These are phyloP conservation scores for Hyphopichia wangnamkhiaoensis DNA, from an alignment of 1,139 yeast genomes.

Conservation along the genomic window DNA sequence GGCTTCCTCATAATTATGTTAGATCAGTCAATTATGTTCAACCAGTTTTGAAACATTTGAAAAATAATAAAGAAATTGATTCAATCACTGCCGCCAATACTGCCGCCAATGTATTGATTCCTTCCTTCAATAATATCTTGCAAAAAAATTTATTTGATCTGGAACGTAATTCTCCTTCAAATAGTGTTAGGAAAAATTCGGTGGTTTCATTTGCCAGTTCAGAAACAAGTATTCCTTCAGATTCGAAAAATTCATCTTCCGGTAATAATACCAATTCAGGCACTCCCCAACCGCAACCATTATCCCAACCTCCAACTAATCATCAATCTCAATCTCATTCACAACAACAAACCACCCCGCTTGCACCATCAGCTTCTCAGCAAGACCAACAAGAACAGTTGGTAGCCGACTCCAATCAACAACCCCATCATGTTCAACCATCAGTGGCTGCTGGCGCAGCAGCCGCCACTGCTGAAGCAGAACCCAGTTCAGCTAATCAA, in stretches of 20 bases:
- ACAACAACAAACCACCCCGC: constrained; percentile 6
- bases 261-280: not conserved
- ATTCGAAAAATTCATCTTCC: constrained; percentile 3
- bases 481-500: constrained; percentile 6
- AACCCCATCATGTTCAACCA: too few relatives aligned
- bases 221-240: constrained; percentile 29
- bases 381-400: too few relatives aligned
- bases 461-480: not conserved
- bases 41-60: constrained; percentile 43
- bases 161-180: constrained; percentile 32
- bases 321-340: constrained; percentile 2
- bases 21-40: constrained; percentile 50
- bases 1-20: constrained; percentile 71
- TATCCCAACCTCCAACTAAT: not conserved
- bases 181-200: constrained; percentile 43
- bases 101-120: constrained; percentile 51
- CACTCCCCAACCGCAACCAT: not conserved
- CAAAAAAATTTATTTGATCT: constrained; percentile 39
- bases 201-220: constrained; percentile 51
- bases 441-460: too few relatives aligned
- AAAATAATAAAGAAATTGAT: constrained; percentile 44
- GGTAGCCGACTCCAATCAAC: too few relatives aligned
- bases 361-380: constrained; percentile 10
- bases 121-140: constrained; percentile 42
- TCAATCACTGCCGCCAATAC: constrained; percentile 51